phyloP scores from a whole-genome alignment of 2,329 filamentous ascomycete species.

The Apiospora rasikravindrae region DNA sequence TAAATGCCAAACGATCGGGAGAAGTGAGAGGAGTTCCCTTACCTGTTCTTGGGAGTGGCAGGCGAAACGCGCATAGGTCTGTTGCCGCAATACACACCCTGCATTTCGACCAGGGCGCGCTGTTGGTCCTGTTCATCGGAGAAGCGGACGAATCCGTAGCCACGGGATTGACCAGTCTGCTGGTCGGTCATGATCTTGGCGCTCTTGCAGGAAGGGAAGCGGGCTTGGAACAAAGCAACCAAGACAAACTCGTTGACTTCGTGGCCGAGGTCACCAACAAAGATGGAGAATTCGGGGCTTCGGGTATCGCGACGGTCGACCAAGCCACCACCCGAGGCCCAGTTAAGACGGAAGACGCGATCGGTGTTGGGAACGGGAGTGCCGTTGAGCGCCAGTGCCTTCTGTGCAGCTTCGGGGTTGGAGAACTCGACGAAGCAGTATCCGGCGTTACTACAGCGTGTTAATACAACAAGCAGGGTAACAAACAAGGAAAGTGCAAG shows the following conservation, averaged over 20 bases:
- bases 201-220: conserved; percentile 97
- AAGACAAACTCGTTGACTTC: conserved; percentile 99
- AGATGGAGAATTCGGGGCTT: conserved; percentile 95
- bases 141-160: conserved; percentile 98
- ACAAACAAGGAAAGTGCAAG: conserved; percentile 9
- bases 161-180: conserved; percentile 95
- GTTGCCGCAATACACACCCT: conserved; percentile 98
- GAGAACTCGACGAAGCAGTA: conserved; percentile 98
- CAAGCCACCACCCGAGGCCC: conserved; percentile 94
- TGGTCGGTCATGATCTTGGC: conserved; percentile 99
- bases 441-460: conserved; percentile 77
- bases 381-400: conserved; percentile 90
- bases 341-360: conserved; percentile 98
- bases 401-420: conserved; percentile 81
- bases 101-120: conserved; percentile 95
- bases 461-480: conserved; percentile 26
- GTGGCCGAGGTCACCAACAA: conserved; percentile 95
- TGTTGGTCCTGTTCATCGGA: conserved; percentile 95
- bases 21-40: conserved; percentile 30
- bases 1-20: neutral
- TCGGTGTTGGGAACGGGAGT: conserved; percentile 90
- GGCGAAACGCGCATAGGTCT: conserved; percentile 98
- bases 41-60: conserved; percentile 93
- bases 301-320: conserved; percentile 96
- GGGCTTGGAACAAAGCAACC: conserved; percentile 94